Percentiles rank a stretch among this genome's conserved stretches.
Evolutionary conservation across 2,329 filamentous ascomycete species (phyloP).

Genomic region (Epichloe uncinata): DNA sequence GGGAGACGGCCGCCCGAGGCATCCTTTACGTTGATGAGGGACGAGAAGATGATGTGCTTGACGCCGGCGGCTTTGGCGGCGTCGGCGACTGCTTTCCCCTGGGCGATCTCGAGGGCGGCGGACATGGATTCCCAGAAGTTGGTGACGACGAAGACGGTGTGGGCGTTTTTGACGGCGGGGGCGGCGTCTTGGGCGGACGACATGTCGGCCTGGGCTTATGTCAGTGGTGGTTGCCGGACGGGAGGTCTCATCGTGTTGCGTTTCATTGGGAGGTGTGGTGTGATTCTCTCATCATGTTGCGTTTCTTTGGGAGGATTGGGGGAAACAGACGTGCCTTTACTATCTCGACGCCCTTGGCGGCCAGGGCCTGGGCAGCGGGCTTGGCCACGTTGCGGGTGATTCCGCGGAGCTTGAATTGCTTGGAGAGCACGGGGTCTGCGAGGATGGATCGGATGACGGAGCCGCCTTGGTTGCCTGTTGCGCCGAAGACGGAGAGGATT

Average conservation of each 20-base stretch:
- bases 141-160: conserved; percentile 30
- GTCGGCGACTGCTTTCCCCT: conserved; percentile 32
- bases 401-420: conserved; percentile 30
- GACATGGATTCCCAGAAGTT: conserved; percentile 24
- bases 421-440: conserved; percentile 29
- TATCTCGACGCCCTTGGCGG: conserved; percentile 28
- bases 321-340: conserved; percentile 11
- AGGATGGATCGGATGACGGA: conserved; percentile 33
- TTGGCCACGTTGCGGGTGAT: conserved; percentile 35
- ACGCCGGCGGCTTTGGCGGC: conserved; percentile 29
- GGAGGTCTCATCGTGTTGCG: no score
- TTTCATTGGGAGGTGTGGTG: no score
- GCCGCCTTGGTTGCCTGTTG: conserved; percentile 35
- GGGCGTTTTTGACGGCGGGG: conserved; percentile 25
- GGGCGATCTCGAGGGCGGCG: conserved; percentile 26
- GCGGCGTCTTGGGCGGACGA: conserved; percentile 20
- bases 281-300: no score
- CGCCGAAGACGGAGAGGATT: conserved; percentile 31
- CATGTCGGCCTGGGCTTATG: conserved; percentile 31
- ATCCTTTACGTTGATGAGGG: conserved; percentile 26
- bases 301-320: no score
- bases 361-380: conserved; percentile 24
- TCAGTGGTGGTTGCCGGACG: no score
- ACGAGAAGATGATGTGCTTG: conserved; percentile 33
- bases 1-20: conserved; percentile 23